phyloP scores from a whole-genome alignment of 768 basidiomycete genomes.

The Hydnomerulius pinastri region DNA sequence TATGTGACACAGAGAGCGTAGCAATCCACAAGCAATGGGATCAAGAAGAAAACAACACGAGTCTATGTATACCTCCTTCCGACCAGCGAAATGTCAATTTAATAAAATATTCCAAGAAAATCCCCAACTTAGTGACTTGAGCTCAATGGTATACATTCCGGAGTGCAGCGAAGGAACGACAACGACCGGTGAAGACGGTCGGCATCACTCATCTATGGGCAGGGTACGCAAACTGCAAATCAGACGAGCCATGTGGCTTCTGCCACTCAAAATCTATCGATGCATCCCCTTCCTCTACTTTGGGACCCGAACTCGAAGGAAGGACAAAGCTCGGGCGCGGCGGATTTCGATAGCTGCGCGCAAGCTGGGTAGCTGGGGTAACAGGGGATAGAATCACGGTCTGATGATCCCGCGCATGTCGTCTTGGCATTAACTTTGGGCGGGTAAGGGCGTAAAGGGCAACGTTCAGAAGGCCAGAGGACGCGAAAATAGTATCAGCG shows the following conservation, averaged over 20 bases:
- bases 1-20: no score
- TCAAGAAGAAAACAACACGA: background rate
- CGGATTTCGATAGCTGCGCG: background rate
- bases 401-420: conserved; percentile 1
- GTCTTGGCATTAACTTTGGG: conserved; percentile 39
- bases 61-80: background rate
- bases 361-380: background rate
- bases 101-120: background rate
- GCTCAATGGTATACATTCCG: no score
- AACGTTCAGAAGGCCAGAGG: conserved; percentile 49
- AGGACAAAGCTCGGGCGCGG: background rate
- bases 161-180: background rate
- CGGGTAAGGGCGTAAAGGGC: conserved; percentile 40
- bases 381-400: background rate
- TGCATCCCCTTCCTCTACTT: background rate
- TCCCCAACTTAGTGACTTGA: no score
- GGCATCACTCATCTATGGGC: background rate
- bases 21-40: no score
- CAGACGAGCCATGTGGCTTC: background rate
- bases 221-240: conserved; percentile 1
- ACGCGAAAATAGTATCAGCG: conserved; percentile 41
- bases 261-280: background rate
- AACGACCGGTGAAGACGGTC: background rate
- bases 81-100: background rate
- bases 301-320: background rate